Conservation (phyloP, 2,329 filamentous ascomycete species). For the Colletotrichum sp. region DNA sequence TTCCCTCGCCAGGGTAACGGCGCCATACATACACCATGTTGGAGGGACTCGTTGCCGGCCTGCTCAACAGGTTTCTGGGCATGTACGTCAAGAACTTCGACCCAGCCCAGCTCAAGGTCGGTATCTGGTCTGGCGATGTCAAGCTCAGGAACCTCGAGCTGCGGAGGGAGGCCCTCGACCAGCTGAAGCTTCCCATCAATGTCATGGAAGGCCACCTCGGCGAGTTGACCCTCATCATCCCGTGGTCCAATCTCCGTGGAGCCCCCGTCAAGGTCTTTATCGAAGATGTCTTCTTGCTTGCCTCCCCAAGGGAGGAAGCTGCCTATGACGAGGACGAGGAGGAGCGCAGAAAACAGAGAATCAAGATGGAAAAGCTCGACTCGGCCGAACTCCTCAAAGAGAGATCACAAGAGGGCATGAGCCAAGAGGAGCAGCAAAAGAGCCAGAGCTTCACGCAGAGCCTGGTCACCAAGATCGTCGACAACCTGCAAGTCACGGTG, state of each 20-base stretch:
- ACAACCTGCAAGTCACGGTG: conserved; percentile 96
- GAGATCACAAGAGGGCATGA: conserved; percentile 89
- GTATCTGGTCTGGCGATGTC: conserved; percentile 98
- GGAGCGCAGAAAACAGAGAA: conserved; percentile 80
- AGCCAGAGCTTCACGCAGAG: conserved; percentile 98
- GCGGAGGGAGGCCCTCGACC: conserved; percentile 92
- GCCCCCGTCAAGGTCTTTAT: conserved; percentile 95
- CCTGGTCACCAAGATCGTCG: conserved; percentile 93
- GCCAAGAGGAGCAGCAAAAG: conserved; percentile 93
- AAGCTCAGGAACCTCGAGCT: conserved; percentile 93
- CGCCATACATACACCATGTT: conserved; percentile 76
- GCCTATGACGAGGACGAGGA: conserved; percentile 95
- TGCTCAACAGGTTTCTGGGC: conserved; percentile 98
- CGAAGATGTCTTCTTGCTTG: conserved; percentile 94
- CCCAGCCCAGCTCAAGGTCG: conserved; percentile 95
- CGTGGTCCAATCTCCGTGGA: conserved; percentile 91
- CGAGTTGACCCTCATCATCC: conserved; percentile 89
- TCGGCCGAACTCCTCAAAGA: conserved; percentile 95
- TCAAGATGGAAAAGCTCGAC: conserved; percentile 99
- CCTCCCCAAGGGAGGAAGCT: conserved; percentile 93
- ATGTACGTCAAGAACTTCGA: conserved; percentile 99
- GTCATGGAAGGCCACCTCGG: conserved; percentile 95
- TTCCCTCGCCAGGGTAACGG: conserved; percentile 71
- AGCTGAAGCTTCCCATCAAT: conserved; percentile 95
- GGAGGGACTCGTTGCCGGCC: conserved; percentile 93